Conservation (phyloP, 2,329 filamentous ascomycete genomes). For the Ceratocystis ficicola region DNA sequence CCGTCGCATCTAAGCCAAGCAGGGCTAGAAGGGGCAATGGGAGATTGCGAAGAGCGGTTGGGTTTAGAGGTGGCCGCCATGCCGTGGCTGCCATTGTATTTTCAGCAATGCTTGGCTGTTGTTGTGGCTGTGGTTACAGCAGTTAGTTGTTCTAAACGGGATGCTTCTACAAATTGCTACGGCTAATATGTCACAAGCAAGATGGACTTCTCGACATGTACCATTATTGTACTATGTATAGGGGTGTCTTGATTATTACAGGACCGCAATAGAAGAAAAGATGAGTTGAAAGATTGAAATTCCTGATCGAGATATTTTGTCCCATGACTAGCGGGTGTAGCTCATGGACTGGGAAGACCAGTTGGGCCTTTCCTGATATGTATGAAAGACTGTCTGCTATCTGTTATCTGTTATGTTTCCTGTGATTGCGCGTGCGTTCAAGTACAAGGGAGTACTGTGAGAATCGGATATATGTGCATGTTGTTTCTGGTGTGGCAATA, state of each 20-base stretch:
- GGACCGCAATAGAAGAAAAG: slow-evolving; percentile 5
- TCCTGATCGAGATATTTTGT: background rate
- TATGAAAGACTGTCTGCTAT: background rate
- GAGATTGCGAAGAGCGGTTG: background rate
- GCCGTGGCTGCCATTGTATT: slow-evolving; percentile 2
- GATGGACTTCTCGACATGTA: slow-evolving; percentile 27
- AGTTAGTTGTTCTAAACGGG: too few species aligned
- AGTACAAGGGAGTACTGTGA: background rate
- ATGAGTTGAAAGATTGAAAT: slow-evolving; percentile 4
- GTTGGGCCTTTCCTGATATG: background rate
- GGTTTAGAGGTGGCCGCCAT: background rate
- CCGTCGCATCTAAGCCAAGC: slow-evolving; percentile 52
- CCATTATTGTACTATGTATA: slow-evolving; percentile 25
- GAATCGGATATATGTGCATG: too few species aligned
- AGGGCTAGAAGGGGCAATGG: slow-evolving; percentile 16
- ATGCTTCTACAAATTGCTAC: background rate
- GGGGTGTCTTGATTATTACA: background rate
- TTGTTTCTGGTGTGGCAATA: too few species aligned
- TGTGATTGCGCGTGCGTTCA: background rate
- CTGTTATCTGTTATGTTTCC: background rate
- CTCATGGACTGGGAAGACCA: background rate
- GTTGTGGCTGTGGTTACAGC: background rate
- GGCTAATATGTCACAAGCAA: background rate
- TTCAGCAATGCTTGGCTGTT: background rate
- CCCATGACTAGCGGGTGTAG: background rate